Evolutionary conservation across 805 yeast species (phyloP), one percentile per base, ranked within the genome.

Genomic region (Ogataea zsoltii): DNA sequence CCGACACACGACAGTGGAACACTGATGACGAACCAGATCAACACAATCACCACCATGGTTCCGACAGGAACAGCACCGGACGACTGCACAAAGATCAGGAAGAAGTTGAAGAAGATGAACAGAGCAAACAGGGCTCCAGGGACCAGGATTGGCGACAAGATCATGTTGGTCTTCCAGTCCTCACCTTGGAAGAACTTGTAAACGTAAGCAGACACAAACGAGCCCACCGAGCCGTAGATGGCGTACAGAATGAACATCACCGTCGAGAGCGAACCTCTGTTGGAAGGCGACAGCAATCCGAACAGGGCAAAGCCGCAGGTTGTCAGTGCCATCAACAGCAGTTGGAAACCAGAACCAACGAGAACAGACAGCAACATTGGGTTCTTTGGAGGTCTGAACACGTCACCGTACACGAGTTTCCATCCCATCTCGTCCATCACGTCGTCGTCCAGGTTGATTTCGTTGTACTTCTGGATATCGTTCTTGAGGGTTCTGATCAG

Each of bases 1-100:
- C 97, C 97, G 30, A 79, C 74, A 3, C 85, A 74, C 0, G 97
- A 85, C 44, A 91, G 72, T 26, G 99, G 99, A 29, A 89, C 76
- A 13, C 96, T 85, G 42, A 94, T 74, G 21, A 83, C 65, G 56
- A 88, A 85, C 99, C 99, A 94, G 46, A 94, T 80, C 4, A 79
- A 65, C 6, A 91, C 74, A 33, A 94, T 79, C 6, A 90, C 92
- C 38, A 84, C 61, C 83, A 94, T 81, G 15, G 97, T 89, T 15
- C 96, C 96, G 37, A 85, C 67, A 38, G 99, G 99, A 47, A 92
- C 88, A 1, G 97, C 97, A 38, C 97, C 98, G 0, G 97, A 89
- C 0, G 97, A 88, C 35, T 80, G 75, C 15, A 75, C 92, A 58
- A 74, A 76, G 37, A 91, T 77, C 61, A 94, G 75, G 67, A 91